Percentiles rank a stretch among this genome's conserved stretches.
These are phyloP conservation scores for Ganoderma boninense DNA, from an alignment of 1,284 basidiomycete genomes.

Conservation along the genomic window DNA sequence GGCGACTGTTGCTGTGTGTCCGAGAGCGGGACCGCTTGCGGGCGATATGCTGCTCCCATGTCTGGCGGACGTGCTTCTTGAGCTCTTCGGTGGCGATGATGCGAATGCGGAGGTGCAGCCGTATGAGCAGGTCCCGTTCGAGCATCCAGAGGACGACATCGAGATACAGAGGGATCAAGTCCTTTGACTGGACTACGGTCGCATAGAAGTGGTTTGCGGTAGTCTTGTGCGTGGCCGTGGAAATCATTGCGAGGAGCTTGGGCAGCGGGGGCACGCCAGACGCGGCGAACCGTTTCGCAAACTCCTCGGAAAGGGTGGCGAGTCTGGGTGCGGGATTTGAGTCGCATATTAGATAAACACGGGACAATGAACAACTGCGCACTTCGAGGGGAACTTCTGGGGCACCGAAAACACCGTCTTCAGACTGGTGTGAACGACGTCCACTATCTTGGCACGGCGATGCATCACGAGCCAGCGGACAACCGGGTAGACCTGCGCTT, in stretches of 20 bases:
- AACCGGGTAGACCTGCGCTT: conserved; percentile 86
- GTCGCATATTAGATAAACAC: background rate
- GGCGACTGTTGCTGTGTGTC: conserved; percentile 27
- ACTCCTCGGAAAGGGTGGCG: conserved; percentile 67
- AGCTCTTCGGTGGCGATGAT: conserved; percentile 82
- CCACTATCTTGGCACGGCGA: conserved; percentile 88
- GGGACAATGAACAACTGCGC: conserved; percentile 40
- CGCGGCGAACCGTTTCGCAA: conserved; percentile 72
- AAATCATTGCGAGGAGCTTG: conserved; percentile 76
- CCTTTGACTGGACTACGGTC: conserved; percentile 74
- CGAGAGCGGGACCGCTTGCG: conserved; percentile 43
- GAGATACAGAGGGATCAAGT: conserved; percentile 76
- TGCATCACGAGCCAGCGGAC: conserved; percentile 93
- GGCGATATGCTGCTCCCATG: conserved; percentile 48
- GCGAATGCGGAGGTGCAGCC: conserved; percentile 87
- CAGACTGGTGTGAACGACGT: conserved; percentile 83
- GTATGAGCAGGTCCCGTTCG: conserved; percentile 84
- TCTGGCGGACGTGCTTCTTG: conserved; percentile 69
- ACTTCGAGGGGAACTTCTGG: conserved; percentile 74
- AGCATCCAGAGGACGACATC: conserved; percentile 94
- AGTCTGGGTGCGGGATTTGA: conserved; percentile 51
- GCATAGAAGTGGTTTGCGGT: conserved; percentile 78
- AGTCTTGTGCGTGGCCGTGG: conserved; percentile 68
- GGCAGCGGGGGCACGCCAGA: conserved; percentile 76
- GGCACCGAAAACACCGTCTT: conserved; percentile 86